Percentiles rank a stretch among this genome's conserved stretches.
phyloP scores from a whole-genome alignment of 208 protist genomes.

The Phytomonas francai region DNA sequence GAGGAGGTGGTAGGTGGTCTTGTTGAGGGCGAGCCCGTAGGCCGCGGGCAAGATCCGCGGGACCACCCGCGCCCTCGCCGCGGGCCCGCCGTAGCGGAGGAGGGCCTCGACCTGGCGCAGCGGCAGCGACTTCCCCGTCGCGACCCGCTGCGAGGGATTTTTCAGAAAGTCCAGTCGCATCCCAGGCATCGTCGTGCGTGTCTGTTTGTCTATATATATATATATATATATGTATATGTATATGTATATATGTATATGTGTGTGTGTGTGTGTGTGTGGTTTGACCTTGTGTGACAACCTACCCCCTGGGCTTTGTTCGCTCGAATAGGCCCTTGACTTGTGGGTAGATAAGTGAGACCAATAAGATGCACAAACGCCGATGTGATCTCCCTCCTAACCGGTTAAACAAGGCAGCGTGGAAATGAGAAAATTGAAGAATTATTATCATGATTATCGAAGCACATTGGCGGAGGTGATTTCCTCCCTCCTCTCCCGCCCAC shows the following conservation, averaged over 20 bases:
- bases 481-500: neutral
- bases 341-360: neutral
- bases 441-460: too few species aligned
- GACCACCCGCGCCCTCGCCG: slow-evolving; percentile 77
- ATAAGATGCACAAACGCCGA: neutral
- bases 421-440: neutral
- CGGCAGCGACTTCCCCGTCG: slow-evolving; percentile 71
- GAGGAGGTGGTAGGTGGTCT: slow-evolving; percentile 70
- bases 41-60: slow-evolving; percentile 63
- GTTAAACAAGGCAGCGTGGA: neutral
- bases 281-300: too few species aligned
- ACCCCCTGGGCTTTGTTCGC: neutral
- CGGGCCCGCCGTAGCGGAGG: slow-evolving; percentile 72
- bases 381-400: neutral
- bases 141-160: slow-evolving; percentile 76
- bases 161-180: slow-evolving; percentile 85
- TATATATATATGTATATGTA: neutral
- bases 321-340: neutral
- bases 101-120: slow-evolving; percentile 85
- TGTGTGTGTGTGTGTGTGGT: neutral
- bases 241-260: neutral
- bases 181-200: slow-evolving; percentile 24
- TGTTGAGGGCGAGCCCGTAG: slow-evolving; percentile 71
- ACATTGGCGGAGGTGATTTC: neutral
- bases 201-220: neutral